Percentiles rank a stretch among this genome's conserved stretches.
These are phyloP conservation scores for Arabidopsis suecica DNA, from an alignment of 345 rosid species.

Conservation along the genomic window DNA sequence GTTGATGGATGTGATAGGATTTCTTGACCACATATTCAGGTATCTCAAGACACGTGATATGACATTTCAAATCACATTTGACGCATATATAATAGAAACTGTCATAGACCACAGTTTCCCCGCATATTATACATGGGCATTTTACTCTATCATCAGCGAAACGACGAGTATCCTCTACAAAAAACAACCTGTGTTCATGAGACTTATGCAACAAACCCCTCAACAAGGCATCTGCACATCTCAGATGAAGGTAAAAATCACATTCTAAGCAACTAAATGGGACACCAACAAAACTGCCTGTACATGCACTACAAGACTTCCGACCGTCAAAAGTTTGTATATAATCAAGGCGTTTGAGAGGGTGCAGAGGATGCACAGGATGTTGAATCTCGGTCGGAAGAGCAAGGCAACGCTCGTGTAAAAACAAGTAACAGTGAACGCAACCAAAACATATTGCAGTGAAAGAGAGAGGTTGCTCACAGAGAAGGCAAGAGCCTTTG, in stretches of 20 bases:
- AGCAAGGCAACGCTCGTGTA: constrained; percentile 10
- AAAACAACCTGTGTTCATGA: neutral
- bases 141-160: neutral
- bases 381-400: constrained; percentile 1
- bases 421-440: neutral
- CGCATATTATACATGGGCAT: neutral
- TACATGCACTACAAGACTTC: neutral
- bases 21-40: neutral
- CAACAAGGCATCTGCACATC: constrained; percentile 4
- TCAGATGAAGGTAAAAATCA: neutral
- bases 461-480: constrained; percentile 14
- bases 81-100: neutral
- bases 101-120: neutral
- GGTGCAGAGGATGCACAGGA: neutral
- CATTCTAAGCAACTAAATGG: constrained; percentile 6
- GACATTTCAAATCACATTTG: neutral
- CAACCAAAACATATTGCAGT: neutral
- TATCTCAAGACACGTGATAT: neutral
- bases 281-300: neutral
- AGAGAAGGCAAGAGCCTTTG: neutral
- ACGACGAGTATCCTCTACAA: neutral
- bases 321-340: neutral
- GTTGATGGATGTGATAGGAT: neutral
- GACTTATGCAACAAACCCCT: neutral
- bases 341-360: constrained; percentile 1